Conservation (phyloP, 495 filamentous ascomycete genomes). For the Neurospora sp. region DNA sequence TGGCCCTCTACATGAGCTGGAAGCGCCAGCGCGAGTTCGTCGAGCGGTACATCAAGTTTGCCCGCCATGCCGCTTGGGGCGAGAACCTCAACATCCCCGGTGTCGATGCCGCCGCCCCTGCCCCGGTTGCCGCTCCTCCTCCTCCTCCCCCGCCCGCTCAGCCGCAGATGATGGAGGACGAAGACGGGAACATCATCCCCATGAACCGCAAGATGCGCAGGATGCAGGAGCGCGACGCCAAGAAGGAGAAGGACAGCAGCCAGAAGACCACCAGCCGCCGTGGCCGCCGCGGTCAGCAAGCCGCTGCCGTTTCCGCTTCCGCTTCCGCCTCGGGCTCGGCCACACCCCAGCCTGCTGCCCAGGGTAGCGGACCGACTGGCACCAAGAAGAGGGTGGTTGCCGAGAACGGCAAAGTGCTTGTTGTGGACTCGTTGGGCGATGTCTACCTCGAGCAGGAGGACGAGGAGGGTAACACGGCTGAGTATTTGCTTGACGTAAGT, state of each 20-base stretch:
- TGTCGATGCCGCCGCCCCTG: conserved; percentile 39
- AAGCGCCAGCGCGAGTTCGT: conserved; percentile 86
- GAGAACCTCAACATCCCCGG: conserved; percentile 45
- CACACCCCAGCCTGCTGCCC: conserved; percentile 20
- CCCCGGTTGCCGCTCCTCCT: conserved; percentile 29
- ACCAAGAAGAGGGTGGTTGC: conserved; percentile 76
- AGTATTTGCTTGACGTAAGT: conserved; percentile 76
- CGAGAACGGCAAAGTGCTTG: conserved; percentile 87
- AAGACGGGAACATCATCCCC: conserved; percentile 36
- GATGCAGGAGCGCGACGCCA: conserved; percentile 70
- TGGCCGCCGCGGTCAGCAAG: conserved; percentile 8
- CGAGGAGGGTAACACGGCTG: conserved; percentile 70
- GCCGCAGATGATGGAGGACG: conserved; percentile 33
- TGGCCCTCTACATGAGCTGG: conserved; percentile 71
- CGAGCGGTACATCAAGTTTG: conserved; percentile 81
- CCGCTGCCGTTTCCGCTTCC: conserved; percentile 5
- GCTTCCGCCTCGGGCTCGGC: conserved; percentile 16
- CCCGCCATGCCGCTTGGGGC: conserved; percentile 81
- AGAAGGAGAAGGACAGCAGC: conserved; percentile 46
- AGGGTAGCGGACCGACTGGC: conserved; percentile 44
- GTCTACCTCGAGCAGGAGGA: conserved; percentile 86
- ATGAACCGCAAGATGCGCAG: conserved; percentile 85
- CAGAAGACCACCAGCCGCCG: conserved; percentile 18
- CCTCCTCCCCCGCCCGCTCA: conserved; percentile 21
- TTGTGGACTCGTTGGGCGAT: conserved; percentile 84